Evolutionary conservation across 805 yeast species (phyloP).

Genomic region (Ogataea corticis): DNA sequence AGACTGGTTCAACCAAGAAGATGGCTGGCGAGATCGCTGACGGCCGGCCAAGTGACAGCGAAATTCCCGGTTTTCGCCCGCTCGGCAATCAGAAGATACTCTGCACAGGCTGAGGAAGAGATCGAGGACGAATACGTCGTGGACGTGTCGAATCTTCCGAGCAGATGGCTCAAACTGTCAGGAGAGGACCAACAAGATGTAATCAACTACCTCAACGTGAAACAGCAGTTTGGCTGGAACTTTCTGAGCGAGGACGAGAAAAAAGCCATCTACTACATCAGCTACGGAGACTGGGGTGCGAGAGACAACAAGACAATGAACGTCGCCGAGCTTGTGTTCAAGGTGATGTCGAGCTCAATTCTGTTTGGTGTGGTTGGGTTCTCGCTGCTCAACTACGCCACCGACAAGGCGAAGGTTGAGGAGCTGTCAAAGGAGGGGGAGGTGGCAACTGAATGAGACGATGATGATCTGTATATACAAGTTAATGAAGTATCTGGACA

Average conservation of each 20-base stretch:
- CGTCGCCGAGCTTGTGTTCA: conserved; percentile 35
- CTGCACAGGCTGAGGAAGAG: conserved; percentile 15
- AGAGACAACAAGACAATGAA: conserved; percentile 37
- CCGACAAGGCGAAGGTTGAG: conserved; percentile 26
- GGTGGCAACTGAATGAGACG: not conserved
- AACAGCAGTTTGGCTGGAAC: conserved; percentile 40
- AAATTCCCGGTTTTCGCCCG: too few species aligned
- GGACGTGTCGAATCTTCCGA: conserved; percentile 33
- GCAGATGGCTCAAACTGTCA: conserved; percentile 35
- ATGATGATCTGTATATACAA: not conserved
- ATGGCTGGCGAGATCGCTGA: not conserved
- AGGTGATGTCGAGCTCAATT: conserved; percentile 33
- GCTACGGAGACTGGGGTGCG: conserved; percentile 67
- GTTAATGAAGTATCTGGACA: not conserved
- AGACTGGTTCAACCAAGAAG: not conserved
- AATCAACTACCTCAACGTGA: conserved; percentile 36
- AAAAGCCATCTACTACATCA: conserved; percentile 56
- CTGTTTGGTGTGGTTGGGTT: conserved; percentile 37
- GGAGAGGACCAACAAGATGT: conserved; percentile 38
- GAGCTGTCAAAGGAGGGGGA: conserved; percentile 10
- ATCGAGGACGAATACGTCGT: conserved; percentile 26
- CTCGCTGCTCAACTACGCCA: conserved; percentile 33
- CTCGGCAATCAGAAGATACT: not conserved
- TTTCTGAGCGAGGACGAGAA: conserved; percentile 51
- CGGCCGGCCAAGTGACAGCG: too few species aligned